phyloP scores from a whole-genome alignment of 208 protist genomes.

The Spongospora subterranea region DNA sequence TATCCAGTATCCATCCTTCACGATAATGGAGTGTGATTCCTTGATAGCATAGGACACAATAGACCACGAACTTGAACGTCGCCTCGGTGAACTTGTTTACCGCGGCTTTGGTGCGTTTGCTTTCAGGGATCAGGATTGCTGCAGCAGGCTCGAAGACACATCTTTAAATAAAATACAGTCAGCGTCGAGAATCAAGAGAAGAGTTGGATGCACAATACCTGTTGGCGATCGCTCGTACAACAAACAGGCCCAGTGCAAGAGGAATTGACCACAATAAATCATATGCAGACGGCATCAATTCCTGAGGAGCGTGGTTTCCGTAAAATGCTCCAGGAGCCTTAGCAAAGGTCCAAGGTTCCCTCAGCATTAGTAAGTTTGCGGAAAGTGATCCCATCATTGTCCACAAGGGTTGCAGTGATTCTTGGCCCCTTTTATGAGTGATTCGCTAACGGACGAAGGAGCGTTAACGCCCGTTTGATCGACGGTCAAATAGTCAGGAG shows the following conservation, averaged over 20 bases:
- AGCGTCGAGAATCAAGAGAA: not conserved
- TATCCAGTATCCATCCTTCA: constrained; percentile 19
- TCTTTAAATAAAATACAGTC: not conserved
- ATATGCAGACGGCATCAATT: not conserved
- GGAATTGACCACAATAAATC: constrained; percentile 2
- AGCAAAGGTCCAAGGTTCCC: not conserved
- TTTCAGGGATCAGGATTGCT: not conserved
- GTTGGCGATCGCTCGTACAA: not conserved
- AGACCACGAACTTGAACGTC: constrained; percentile 29
- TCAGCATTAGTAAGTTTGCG: too few relatives aligned
- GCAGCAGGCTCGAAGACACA: constrained; percentile 1
- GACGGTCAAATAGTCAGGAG: too few relatives aligned
- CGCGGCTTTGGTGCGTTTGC: not conserved
- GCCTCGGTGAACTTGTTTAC: constrained; percentile 20
- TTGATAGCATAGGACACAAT: not conserved
- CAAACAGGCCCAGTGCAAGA: not conserved
- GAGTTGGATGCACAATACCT: too few relatives aligned
- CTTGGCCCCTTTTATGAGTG: too few relatives aligned
- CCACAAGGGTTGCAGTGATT: too few relatives aligned
- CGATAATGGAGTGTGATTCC: not conserved
- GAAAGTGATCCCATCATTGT: too few relatives aligned
- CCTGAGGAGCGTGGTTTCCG: not conserved
- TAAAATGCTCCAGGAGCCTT: not conserved
- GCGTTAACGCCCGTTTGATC: too few relatives aligned
- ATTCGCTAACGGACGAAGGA: too few relatives aligned